A percentile compares a stretch with the other conserved stretches of the same genome.
These are phyloP conservation scores for Dactylellina cionopaga DNA, from an alignment of 2,329 filamentous ascomycete species.

Conservation along the genomic window DNA sequence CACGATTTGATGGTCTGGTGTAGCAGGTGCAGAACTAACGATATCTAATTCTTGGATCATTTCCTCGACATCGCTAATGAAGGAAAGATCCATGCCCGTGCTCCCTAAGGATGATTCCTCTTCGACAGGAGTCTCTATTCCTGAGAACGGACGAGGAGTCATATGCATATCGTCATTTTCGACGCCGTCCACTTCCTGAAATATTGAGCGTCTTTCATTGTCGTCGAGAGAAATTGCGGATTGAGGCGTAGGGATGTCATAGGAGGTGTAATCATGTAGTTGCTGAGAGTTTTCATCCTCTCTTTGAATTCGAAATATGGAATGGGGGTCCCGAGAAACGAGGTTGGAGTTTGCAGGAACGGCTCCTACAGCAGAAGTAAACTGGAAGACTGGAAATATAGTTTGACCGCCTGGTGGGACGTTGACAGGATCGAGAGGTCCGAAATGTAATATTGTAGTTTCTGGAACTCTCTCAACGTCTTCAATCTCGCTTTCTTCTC, in stretches of 20 bases:
- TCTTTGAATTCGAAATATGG: neutral
- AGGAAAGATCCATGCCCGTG: neutral
- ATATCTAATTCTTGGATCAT: no score
- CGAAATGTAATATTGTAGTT: constrained; percentile 21
- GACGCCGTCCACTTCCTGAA: neutral
- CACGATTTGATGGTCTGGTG: neutral
- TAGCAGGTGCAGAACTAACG: no score
- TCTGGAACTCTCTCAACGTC: neutral
- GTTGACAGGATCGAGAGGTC: neutral
- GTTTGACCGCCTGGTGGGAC: no score
- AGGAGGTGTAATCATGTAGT: neutral
- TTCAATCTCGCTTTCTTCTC: neutral
- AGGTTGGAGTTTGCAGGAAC: neutral
- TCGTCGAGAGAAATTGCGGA: neutral
- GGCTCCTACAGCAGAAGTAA: no score
- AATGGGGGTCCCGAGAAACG: neutral
- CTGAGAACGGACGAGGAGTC: no score
- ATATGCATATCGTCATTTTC: no score
- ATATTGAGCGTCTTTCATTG: neutral
- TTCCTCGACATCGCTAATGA: neutral
- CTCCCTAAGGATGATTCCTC: neutral
- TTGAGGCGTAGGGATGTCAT: neutral
- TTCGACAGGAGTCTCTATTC: neutral
- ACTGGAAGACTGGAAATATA: no score
- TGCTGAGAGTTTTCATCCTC: neutral